phyloP scores from a whole-genome alignment of 352 stramenopile species.

The Nannochloropsis limnetica region DNA sequence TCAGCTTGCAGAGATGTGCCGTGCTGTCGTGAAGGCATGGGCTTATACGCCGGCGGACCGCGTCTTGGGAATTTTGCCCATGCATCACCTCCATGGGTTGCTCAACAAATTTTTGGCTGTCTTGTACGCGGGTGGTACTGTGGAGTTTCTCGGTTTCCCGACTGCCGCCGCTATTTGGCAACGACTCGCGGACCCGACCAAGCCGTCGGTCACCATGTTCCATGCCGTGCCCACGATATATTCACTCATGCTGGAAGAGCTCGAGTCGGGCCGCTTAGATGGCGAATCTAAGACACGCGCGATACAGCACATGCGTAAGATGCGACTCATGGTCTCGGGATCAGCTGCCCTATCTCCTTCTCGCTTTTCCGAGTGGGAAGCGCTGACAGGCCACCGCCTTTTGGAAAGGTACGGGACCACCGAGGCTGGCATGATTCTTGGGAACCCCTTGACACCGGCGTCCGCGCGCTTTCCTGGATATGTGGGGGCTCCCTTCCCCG shows the following conservation, averaged over 20 bases:
- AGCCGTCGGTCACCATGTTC: slow-evolving; percentile 59
- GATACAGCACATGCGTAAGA: slow-evolving; percentile 27
- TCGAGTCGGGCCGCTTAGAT: slow-evolving; percentile 49
- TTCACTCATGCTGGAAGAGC: slow-evolving; percentile 69
- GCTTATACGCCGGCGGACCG: slow-evolving; percentile 65
- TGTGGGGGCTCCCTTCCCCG: slow-evolving; percentile 71
- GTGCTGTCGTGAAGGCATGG: slow-evolving; percentile 68
- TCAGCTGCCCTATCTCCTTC: slow-evolving; percentile 72
- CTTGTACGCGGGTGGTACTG: slow-evolving; percentile 64
- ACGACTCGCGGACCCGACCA: slow-evolving; percentile 48
- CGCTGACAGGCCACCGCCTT: slow-evolving; percentile 65
- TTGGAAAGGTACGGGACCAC: slow-evolving; percentile 82
- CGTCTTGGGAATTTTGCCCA: slow-evolving; percentile 73
- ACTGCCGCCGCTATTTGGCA: slow-evolving; percentile 62
- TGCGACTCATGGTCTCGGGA: slow-evolving; percentile 64
- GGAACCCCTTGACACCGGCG: slow-evolving; percentile 61
- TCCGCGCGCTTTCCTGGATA: slow-evolving; percentile 65
- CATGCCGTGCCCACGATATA: slow-evolving; percentile 83
- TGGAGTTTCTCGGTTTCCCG: slow-evolving; percentile 61
- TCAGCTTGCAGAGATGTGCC: slow-evolving; percentile 15
- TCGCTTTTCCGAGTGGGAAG: slow-evolving; percentile 68
- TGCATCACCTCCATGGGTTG: slow-evolving; percentile 78
- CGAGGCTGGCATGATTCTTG: slow-evolving; percentile 77
- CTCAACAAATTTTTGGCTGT: slow-evolving; percentile 75
- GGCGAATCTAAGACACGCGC: background rate